Conservation (phyloP, 371 early-diverging fungal species). For the Batkoa obscura region DNA sequence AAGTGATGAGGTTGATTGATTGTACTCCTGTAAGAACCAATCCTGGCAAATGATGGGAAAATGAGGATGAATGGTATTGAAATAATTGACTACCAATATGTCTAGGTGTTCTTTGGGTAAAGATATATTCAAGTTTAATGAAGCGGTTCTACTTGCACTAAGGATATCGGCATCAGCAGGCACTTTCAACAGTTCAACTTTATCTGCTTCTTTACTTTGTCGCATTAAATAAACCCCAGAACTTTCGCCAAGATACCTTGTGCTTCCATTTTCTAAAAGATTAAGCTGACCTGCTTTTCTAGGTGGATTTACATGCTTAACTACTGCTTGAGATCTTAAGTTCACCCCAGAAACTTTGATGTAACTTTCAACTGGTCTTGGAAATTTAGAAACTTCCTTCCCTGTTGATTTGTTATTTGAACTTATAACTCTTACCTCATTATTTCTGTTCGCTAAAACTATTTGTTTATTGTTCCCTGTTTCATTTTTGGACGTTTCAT, state of each 20-base stretch:
- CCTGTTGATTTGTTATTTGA: too few relatives aligned
- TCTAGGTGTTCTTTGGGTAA: conserved; percentile 7
- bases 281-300: neutral
- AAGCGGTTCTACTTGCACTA: neutral
- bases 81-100: conserved; percentile 46
- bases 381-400: neutral
- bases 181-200: neutral
- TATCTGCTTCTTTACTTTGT: neutral
- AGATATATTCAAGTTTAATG: neutral
- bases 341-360: neutral
- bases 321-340: neutral
- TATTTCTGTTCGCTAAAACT: neutral
- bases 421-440: neutral
- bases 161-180: neutral
- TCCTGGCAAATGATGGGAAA: conserved; percentile 40
- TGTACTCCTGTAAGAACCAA: conserved; percentile 22
- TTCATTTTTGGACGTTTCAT: neutral
- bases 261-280: neutral
- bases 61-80: conserved; percentile 36
- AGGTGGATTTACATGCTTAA: neutral
- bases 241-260: neutral
- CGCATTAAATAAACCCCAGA: neutral
- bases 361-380: neutral
- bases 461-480: neutral
- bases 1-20: conserved; percentile 25